Evolutionary conservation across 441 rosid genomes (phyloP).

Genomic region (Viola pubescens): DNA sequence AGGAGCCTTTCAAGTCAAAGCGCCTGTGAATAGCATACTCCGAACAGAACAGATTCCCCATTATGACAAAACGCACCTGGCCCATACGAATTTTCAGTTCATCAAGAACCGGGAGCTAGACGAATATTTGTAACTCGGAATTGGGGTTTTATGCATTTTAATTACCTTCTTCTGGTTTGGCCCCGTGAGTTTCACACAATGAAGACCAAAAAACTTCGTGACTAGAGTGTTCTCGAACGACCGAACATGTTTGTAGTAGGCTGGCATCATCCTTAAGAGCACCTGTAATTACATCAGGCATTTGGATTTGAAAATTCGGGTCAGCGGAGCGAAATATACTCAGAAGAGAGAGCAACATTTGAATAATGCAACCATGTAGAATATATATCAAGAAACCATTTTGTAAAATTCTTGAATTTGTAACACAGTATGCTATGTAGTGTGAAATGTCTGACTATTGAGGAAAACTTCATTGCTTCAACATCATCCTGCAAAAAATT

Average conservation of each 20-base stretch:
- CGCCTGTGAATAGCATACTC: conserved; percentile 74
- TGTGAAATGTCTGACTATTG: too few species aligned
- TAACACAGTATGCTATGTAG: too few species aligned
- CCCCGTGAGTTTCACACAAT: conserved; percentile 79
- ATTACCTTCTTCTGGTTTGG: conserved; percentile 86
- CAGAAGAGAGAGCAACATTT: too few species aligned
- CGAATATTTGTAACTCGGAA: conserved; percentile 1
- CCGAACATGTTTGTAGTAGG: conserved; percentile 86
- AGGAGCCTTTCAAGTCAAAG: conserved; percentile 93
- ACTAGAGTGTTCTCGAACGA: conserved; percentile 80
- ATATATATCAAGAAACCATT: too few species aligned
- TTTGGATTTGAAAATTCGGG: background rate
- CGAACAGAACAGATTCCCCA: conserved; percentile 90
- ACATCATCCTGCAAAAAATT: background rate
- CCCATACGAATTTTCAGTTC: conserved; percentile 5
- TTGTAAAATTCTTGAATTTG: too few species aligned
- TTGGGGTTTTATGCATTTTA: conserved; percentile 7
- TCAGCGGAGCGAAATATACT: too few species aligned
- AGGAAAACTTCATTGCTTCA: background rate
- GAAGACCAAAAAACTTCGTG: conserved; percentile 86
- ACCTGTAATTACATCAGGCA: conserved; percentile 42
- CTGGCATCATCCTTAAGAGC: conserved; percentile 90
- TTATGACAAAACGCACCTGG: conserved; percentile 87
- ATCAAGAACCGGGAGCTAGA: conserved; percentile 6
- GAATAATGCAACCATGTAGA: too few species aligned